A percentile compares a stretch with the other conserved stretches of the same genome.
Evolutionary conservation across 73 alveolate species (phyloP).

Genomic region (Breviolum minutum): DNA sequence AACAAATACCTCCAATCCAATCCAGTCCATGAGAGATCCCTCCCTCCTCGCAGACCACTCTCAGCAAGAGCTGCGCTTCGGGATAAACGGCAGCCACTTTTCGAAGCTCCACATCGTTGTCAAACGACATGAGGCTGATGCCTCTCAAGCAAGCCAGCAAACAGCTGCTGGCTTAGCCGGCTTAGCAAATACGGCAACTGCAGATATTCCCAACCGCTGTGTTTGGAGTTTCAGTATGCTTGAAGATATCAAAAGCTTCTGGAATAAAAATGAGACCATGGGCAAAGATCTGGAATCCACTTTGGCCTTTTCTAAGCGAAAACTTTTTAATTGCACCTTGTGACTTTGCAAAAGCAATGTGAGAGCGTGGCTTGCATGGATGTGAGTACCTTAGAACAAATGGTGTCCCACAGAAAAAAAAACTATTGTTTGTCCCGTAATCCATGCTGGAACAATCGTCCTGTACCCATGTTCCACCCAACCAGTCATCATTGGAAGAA

Average conservation of each 20-base stretch:
- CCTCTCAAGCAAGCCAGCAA: not conserved
- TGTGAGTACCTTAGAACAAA: slow-evolving; percentile 50
- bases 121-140: slow-evolving; percentile 59
- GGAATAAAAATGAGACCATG: too few species aligned
- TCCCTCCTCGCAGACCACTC: slow-evolving; percentile 81
- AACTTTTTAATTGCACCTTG: slow-evolving; percentile 13
- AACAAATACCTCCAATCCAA: not conserved
- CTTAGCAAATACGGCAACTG: not conserved
- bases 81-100: slow-evolving; percentile 73
- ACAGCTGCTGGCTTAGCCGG: not conserved
- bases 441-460: too few species aligned
- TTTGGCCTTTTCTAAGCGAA: too few species aligned
- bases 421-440: too few species aligned
- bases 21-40: not conserved
- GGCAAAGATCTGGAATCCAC: too few species aligned
- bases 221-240: too few species aligned
- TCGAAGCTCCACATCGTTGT: slow-evolving; percentile 90
- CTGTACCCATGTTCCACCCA: too few species aligned
- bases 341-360: slow-evolving; percentile 83
- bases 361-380: slow-evolving; percentile 91
- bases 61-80: slow-evolving; percentile 77
- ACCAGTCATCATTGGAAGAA: too few species aligned
- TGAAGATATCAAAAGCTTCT: too few species aligned
- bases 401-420: too few species aligned
- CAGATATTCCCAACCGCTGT: not conserved